Evolutionary conservation across 2,329 filamentous ascomycete genomes (phyloP).

Genomic region (Verticillium dahliae): DNA sequence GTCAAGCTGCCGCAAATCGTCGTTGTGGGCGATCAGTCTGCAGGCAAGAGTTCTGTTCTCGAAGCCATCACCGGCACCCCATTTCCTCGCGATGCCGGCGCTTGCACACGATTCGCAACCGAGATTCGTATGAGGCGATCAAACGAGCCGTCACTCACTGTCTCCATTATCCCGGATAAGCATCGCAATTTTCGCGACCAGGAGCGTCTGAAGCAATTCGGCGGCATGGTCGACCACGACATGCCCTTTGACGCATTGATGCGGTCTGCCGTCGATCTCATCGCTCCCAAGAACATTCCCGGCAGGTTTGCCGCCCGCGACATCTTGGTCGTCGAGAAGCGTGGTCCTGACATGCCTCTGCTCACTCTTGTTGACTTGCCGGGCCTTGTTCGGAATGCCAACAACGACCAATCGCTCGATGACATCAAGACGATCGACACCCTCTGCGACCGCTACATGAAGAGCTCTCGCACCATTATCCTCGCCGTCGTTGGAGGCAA

Average conservation of each 20-base stretch:
- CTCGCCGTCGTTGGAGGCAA: constrained; percentile 49
- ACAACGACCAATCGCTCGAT: constrained; percentile 42
- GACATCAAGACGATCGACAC: constrained; percentile 47
- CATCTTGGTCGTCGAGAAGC: constrained; percentile 52
- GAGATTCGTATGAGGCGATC: constrained; percentile 49
- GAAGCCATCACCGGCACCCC: constrained; percentile 57
- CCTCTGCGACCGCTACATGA: constrained; percentile 49
- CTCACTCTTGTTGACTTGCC: constrained; percentile 57
- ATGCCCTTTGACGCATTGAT: constrained; percentile 44
- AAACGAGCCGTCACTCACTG: constrained; percentile 34
- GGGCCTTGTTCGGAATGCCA: constrained; percentile 48
- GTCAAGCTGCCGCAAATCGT: constrained; percentile 54
- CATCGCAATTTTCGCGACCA: constrained; percentile 39
- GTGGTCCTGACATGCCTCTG: constrained; percentile 51
- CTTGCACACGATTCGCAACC: constrained; percentile 57
- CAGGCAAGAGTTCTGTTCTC: constrained; percentile 57
- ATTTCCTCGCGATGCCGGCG: constrained; percentile 52
- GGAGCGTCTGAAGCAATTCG: constrained; percentile 38
- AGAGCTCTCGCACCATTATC: constrained; percentile 47
- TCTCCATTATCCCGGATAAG: constrained; percentile 51
- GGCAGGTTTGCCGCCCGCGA: constrained; percentile 45
- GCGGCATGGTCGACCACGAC: constrained; percentile 35
- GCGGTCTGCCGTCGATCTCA: constrained; percentile 42
- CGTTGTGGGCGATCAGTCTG: constrained; percentile 58
- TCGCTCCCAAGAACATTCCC: constrained; percentile 41